Evolutionary conservation across 2,329 filamentous ascomycete species (phyloP), one percentile per base, ranked within the genome.

Genomic region (Phyllosticta paracitricarpa): DNA sequence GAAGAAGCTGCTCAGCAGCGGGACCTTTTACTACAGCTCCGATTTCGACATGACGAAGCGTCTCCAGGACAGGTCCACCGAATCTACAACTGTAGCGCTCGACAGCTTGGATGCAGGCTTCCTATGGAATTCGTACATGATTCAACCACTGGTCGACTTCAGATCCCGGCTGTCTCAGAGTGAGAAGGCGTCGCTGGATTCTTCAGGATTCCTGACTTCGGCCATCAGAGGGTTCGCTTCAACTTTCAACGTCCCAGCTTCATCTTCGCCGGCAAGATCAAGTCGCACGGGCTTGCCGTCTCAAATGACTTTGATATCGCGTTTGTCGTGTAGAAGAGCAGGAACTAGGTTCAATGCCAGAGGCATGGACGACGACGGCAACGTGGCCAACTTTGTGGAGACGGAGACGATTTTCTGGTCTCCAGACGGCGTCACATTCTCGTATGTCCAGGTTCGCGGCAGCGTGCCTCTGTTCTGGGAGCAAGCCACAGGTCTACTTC

Each of bases 51-150:
- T 99, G 56, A 99, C 94, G 3, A 92, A 96, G 74, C 84, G 94
- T 66, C 77, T 97, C 64, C 94, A 99, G 74, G 89, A 97, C 70
- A 86, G 93, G 68, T 85, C 87, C 14, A 84, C 88, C 61, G 90
- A 93, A 71, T 84, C 84, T 22, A 82, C 86, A 54, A 86, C 88
- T 0, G 92, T 97, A 65, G 89, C 96, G 64, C 91, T 97, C 63
- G 91, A 96, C 71, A 94, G 90, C 69, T 86, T 97, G 64, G 91
- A 99, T 73, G 88, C 91, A 69, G 88, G 89, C 1, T 97, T 96
- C 71, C 77, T 99, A 19, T 99, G 94, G 94, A 99, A 99, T 71
- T 95, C 91, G 3, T 97, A 95, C 76, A 97, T 99, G 91, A 96
- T 99, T 68, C 87, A 89, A 65, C 92, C 94, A 4, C 80, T 99